Percentiles rank a stretch among this genome's conserved stretches.
These are phyloP conservation scores for Eutrema yunnanense DNA, from an alignment of 345 rosid genomes.

Conservation along the genomic window DNA sequence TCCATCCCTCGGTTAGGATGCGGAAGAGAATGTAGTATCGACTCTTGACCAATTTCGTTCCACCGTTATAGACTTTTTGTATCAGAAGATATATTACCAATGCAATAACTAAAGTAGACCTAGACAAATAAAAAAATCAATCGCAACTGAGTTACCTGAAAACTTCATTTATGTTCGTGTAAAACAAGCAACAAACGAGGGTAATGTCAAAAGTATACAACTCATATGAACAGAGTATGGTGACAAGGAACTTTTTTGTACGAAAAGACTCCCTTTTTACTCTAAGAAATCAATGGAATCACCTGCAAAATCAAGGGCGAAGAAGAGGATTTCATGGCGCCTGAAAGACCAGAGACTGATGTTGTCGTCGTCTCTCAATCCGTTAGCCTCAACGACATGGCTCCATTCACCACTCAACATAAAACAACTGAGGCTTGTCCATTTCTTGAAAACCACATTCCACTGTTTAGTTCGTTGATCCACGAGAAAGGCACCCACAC, in stretches of 20 bases:
- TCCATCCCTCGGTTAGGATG: too few relatives aligned
- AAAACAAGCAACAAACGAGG: background rate
- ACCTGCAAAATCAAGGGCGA: slow-evolving; percentile 16
- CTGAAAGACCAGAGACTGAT: slow-evolving; percentile 18
- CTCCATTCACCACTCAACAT: slow-evolving; percentile 17
- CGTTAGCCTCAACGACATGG: background rate
- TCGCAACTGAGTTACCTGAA: too few relatives aligned
- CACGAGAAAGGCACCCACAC: slow-evolving; percentile 1
- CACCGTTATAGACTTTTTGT: too few relatives aligned
- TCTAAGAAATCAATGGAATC: background rate
- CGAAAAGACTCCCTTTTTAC: background rate
- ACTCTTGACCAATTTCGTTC: too few relatives aligned
- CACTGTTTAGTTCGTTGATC: slow-evolving; percentile 2
- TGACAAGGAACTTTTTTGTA: background rate
- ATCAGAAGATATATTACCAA: background rate
- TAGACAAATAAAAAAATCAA: background rate
- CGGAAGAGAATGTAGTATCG: too few relatives aligned
- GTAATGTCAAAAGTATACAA: background rate
- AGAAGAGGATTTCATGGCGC: background rate
- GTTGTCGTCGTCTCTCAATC: slow-evolving; percentile 3
- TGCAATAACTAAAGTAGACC: background rate
- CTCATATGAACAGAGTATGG: background rate
- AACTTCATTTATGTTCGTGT: background rate
- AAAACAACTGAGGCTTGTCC: background rate
- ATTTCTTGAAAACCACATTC: background rate